Conservation (phyloP, 441 rosid genomes). For the Erodium moschatum region DNA sequence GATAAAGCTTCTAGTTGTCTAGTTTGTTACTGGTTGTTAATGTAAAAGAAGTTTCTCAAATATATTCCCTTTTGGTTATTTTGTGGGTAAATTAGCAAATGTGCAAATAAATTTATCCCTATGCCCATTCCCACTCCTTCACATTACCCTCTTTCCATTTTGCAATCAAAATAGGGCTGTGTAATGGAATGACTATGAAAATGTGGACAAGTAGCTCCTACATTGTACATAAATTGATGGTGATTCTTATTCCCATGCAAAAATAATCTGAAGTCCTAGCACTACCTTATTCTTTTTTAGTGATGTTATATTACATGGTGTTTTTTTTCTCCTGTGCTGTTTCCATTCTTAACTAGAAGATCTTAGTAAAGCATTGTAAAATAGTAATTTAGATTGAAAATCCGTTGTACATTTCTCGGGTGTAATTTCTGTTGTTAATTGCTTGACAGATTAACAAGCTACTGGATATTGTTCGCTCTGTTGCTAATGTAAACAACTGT, state of each 20-base stretch:
- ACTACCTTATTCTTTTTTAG: neutral
- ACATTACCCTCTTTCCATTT: too few species aligned
- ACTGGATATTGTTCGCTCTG: constrained; percentile 61
- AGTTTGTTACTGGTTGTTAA: neutral
- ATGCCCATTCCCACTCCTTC: too few species aligned
- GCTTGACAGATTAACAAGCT: constrained; percentile 67
- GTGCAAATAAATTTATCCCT: too few species aligned
- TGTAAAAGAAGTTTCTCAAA: neutral
- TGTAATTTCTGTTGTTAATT: neutral
- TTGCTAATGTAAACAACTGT: constrained; percentile 56
- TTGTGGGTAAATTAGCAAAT: too few species aligned
- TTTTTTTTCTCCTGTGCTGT: neutral
- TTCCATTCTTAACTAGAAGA: constrained; percentile 1
- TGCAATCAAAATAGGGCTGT: too few species aligned
- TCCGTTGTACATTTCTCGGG: neutral
- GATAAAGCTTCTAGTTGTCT: neutral
- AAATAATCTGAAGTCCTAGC: too few species aligned
- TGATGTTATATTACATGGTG: neutral
- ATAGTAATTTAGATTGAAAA: neutral
- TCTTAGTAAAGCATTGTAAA: neutral
- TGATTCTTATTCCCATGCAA: too few species aligned
- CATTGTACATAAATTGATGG: too few species aligned
- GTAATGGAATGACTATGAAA: too few species aligned
- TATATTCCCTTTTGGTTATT: neutral
- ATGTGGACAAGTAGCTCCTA: too few species aligned